Evolutionary conservation across 306 rosid genomes (phyloP), one percentile per base, ranked within the genome.

Genomic region (Fagus sylvatica): DNA sequence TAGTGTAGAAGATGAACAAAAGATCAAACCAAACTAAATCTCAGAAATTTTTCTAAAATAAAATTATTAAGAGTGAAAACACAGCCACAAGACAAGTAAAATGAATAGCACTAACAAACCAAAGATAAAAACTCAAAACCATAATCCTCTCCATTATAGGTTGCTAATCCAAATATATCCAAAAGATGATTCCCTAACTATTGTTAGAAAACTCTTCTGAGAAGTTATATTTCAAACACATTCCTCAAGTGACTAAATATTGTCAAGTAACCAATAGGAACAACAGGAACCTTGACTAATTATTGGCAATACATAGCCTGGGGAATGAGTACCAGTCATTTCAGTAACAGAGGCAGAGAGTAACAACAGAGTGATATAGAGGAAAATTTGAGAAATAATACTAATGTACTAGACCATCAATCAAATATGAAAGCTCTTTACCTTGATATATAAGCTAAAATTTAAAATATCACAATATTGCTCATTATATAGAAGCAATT

Each of bases 371-470:
- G 43, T 62, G n/a, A 34, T 12, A 62, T 11, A 62, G 68, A 33
- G 22, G 68, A 61, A 61, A 61, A 33, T 13, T 15, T 13, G 19
- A 61, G 68, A 61, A 61, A 61, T 11, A 34, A 61, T 12, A 61
- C 42, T 1, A 11, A 71, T 3, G 28, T 7, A 48, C 41, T 22
- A 59, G 64, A 59, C 57, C 64, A 7, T 41, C 8, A 3, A 5
- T 64, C 30, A 22, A 22, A 22, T 22, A 9, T 72, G 32, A 64
- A 37, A 10, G 41, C 57, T 71, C 97, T 13, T n/a, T 19, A 34
- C 65, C 36, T 64, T 64, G 12, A 64, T 49, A 75, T 49, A 49
- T 34, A 48, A 78, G 11, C 30, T 32, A 60, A 19, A 71, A 46
- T 13, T 69, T 46, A 7, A 60, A 11, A 70, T 5, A 17, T 32